phyloP scores from a whole-genome alignment of 495 filamentous ascomycete genomes.

The Neurospora sublineolata region DNA sequence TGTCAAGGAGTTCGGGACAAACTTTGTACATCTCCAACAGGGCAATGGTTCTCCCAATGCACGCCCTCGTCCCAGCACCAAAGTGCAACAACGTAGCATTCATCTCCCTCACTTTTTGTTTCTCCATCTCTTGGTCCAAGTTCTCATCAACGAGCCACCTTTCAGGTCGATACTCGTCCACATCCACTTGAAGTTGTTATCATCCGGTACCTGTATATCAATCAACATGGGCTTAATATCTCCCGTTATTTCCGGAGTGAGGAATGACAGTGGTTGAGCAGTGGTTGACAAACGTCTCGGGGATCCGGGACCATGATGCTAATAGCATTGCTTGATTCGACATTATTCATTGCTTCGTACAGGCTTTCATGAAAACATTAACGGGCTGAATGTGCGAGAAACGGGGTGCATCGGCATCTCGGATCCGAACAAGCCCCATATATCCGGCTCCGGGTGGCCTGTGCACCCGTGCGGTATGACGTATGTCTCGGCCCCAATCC shows the following conservation, averaged over 20 bases:
- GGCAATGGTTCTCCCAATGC: conserved; percentile 54
- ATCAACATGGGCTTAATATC: not conserved
- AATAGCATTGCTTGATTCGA: not conserved
- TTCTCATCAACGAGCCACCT: conserved; percentile 30
- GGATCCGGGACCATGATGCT: not conserved
- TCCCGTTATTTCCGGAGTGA: not conserved
- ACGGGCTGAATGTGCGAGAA: not conserved
- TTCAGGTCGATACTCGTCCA: conserved; percentile 32
- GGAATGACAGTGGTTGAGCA: not conserved
- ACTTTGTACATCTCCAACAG: conserved; percentile 56
- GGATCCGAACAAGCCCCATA: not conserved
- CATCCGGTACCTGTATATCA: not conserved
- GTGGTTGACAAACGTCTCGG: not conserved
- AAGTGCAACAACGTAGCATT: conserved; percentile 32
- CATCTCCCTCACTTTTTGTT: conserved; percentile 28
- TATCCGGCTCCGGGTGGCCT: not conserved
- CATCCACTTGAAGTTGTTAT: conserved; percentile 14
- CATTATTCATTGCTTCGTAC: not conserved
- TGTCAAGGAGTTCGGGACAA: conserved; percentile 50
- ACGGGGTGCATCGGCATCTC: not conserved
- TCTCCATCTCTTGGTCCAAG: conserved; percentile 11
- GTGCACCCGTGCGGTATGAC: not conserved
- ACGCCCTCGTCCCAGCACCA: conserved; percentile 49
- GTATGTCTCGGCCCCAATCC: not conserved
- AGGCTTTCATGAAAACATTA: not conserved